phyloP scores from a whole-genome alignment of 192 early-diverging fungal species.

The Coemansia sp. region DNA sequence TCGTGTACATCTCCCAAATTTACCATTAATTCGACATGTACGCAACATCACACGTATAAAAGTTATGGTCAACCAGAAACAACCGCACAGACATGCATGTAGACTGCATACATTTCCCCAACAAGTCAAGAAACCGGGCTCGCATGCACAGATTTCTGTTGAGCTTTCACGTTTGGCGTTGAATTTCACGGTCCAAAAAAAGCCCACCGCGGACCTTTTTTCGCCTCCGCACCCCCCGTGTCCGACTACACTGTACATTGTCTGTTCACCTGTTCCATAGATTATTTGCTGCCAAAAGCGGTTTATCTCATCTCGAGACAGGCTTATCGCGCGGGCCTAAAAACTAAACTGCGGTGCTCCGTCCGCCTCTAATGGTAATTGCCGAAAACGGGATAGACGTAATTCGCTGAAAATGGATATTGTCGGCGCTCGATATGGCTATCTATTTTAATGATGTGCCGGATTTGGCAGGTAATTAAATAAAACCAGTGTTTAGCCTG shows the following conservation, averaged over 20 bases:
- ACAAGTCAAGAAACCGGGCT: not conserved
- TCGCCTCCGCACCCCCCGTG: not conserved
- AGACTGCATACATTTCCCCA: not conserved
- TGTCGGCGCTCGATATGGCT: not conserved
- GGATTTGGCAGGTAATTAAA: constrained; percentile 1
- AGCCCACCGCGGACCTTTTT: not conserved
- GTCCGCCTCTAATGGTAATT: not conserved
- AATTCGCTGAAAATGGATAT: not conserved
- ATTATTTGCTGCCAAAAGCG: not conserved
- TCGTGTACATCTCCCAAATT: not conserved
- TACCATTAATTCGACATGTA: not conserved
- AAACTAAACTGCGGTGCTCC: not conserved
- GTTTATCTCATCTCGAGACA: not conserved
- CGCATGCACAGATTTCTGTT: constrained; percentile 1
- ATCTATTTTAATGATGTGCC: not conserved
- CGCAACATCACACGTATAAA: not conserved
- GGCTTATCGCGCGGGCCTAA: not conserved
- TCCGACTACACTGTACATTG: not conserved
- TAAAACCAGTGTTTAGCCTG: not conserved
- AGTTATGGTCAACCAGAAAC: not conserved
- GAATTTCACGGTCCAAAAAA: not conserved
- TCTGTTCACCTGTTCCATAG: not conserved
- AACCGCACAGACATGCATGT: not conserved
- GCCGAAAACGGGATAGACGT: not conserved
- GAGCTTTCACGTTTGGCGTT: not conserved